Evolutionary conservation across 129 eudicot genomes (phyloP).

Genomic region (Tanacetum coccineum): DNA sequence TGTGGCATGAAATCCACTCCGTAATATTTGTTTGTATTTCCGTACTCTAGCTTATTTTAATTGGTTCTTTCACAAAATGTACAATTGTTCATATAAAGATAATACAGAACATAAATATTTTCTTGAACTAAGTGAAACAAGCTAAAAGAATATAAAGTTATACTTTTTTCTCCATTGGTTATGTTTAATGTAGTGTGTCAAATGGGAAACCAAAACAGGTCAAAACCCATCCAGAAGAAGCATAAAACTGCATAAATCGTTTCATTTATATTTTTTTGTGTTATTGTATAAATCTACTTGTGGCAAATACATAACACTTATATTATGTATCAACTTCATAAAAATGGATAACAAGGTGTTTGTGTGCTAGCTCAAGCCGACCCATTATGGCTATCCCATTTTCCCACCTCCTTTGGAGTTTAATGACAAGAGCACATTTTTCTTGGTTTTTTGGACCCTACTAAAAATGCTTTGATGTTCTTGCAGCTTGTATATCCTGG

Average conservation of each 20-base stretch:
- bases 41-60: no score
- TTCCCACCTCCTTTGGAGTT: neutral
- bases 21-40: no score
- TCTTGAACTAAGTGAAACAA: constrained; percentile 14
- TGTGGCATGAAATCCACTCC: no score
- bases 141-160: neutral
- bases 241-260: neutral
- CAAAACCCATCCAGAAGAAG: neutral
- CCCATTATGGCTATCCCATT: neutral
- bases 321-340: neutral
- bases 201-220: neutral
- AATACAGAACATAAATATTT: neutral
- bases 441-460: neutral
- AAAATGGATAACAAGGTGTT: neutral
- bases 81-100: neutral
- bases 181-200: neutral
- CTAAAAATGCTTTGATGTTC: constrained; percentile 5
- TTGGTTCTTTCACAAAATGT: neutral
- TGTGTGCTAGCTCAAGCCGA: neutral
- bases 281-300: neutral
- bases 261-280: neutral
- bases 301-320: neutral
- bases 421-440: neutral
- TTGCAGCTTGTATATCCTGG: constrained; percentile 79
- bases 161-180: neutral